These are phyloP conservation scores for Mycena floridula DNA, from an alignment of 768 basidiomycete genomes.

Conservation along the genomic window DNA sequence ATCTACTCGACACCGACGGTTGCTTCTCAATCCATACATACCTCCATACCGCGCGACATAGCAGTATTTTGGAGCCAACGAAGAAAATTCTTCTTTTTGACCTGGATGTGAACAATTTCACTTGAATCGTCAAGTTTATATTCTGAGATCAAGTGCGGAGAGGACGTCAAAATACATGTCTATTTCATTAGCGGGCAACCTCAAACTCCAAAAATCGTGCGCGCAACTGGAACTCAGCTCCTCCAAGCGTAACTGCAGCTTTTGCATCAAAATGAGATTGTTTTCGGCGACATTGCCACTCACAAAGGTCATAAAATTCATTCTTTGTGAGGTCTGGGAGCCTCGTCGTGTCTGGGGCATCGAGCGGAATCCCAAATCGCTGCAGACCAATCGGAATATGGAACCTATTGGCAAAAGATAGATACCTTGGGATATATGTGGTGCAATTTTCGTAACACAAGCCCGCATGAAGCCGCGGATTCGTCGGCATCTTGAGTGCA, in stretches of 20 bases:
- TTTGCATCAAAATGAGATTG: background rate
- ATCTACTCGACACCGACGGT: too few relatives aligned
- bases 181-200: too few relatives aligned
- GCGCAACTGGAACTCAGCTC: constrained; percentile 4
- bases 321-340: constrained; percentile 29
- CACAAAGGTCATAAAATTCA: constrained; percentile 34
- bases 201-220: constrained; percentile 7
- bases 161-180: too few relatives aligned
- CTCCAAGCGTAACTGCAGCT: background rate
- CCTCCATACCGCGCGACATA: too few relatives aligned
- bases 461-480: constrained; percentile 16
- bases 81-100: too few relatives aligned
- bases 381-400: constrained; percentile 6
- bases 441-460: constrained; percentile 22
- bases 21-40: too few relatives aligned
- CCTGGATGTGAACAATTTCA: too few relatives aligned
- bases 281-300: constrained; percentile 5
- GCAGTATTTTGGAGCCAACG: too few relatives aligned
- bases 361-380: constrained; percentile 29
- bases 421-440: constrained; percentile 29
- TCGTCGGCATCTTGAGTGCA: constrained; percentile 16
- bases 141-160: too few relatives aligned
- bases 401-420: background rate
- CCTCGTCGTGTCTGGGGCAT: constrained; percentile 18
- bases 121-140: too few relatives aligned